Percentiles rank a stretch among this genome's conserved stretches.
These are phyloP conservation scores for Panicum miliaceum DNA, from an alignment of 176 grass and related monocot species.

Conservation along the genomic window DNA sequence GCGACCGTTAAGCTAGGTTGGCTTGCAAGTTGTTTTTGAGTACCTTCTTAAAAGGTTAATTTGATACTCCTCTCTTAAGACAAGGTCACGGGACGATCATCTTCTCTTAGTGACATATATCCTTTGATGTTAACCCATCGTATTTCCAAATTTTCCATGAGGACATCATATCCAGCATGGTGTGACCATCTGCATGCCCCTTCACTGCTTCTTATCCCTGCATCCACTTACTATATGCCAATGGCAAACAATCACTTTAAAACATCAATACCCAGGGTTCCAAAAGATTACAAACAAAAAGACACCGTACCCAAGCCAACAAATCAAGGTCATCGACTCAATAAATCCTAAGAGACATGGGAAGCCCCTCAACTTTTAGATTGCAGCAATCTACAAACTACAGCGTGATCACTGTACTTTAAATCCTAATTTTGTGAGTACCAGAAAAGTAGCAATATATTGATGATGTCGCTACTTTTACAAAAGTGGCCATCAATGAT, in stretches of 20 bases:
- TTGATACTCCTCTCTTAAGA: not conserved
- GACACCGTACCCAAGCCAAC: not conserved
- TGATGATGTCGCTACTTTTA: no score
- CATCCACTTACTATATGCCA: not conserved
- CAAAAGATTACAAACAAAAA: not conserved
- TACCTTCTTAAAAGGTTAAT: not conserved
- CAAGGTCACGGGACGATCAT: no score
- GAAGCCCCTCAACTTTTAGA: not conserved
- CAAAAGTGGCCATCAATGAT: no score
- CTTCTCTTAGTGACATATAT: no score
- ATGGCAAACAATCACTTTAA: not conserved
- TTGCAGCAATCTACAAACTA: no score
- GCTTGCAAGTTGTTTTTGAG: no score
- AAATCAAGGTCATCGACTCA: not conserved
- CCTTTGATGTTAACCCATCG: not conserved
- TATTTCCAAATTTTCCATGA: not conserved
- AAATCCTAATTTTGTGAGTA: no score
- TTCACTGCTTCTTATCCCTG: no score
- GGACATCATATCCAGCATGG: not conserved
- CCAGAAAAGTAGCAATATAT: no score
- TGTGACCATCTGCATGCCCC: not conserved
- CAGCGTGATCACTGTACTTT: no score
- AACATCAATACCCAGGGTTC: not conserved
- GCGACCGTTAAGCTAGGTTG: no score
- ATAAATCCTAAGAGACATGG: not conserved